phyloP scores from a whole-genome alignment of 2,329 filamentous ascomycete genomes.

The Exserohilum turcica region DNA sequence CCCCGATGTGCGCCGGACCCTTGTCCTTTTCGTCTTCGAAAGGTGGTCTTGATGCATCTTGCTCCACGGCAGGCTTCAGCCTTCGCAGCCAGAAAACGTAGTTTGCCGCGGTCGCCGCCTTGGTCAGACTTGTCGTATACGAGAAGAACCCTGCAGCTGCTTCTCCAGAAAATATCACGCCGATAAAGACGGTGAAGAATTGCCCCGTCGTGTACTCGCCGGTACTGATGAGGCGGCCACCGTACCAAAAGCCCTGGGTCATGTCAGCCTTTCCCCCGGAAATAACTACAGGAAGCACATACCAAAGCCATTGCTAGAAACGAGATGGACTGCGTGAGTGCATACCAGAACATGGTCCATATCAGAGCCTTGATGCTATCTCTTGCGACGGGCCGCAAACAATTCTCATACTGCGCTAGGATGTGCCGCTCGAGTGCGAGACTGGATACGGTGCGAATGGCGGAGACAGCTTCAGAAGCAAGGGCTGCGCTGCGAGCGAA shows the following conservation, averaged over 20 bases:
- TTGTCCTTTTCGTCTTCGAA: slow-evolving; percentile 41
- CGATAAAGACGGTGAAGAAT: slow-evolving; percentile 89
- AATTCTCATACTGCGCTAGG: slow-evolving; percentile 66
- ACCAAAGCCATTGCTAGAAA: slow-evolving; percentile 41
- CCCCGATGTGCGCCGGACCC: slow-evolving; percentile 38
- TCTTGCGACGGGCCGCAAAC: slow-evolving; percentile 58
- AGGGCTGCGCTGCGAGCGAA: slow-evolving; percentile 67
- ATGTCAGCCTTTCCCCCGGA: background rate
- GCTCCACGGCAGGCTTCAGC: slow-evolving; percentile 45
- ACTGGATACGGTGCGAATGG: slow-evolving; percentile 90
- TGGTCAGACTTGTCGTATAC: slow-evolving; percentile 95
- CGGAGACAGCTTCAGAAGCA: slow-evolving; percentile 90
- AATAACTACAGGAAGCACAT: background rate
- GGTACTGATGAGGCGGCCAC: slow-evolving; percentile 40
- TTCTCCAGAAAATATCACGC: slow-evolving; percentile 34
- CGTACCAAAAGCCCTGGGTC: slow-evolving; percentile 44
- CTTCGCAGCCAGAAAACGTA: slow-evolving; percentile 54
- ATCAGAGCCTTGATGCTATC: slow-evolving; percentile 71
- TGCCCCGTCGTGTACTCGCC: slow-evolving; percentile 71
- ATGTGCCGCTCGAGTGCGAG: slow-evolving; percentile 88
- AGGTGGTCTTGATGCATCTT: slow-evolving; percentile 41
- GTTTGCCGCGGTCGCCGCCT: slow-evolving; percentile 83
- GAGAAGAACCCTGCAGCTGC: slow-evolving; percentile 91
- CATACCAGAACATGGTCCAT: slow-evolving; percentile 79
- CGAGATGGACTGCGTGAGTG: slow-evolving; percentile 79